These are phyloP conservation scores for Phytophthora hybrid DNA, from an alignment of 352 stramenopile genomes.

Conservation along the genomic window DNA sequence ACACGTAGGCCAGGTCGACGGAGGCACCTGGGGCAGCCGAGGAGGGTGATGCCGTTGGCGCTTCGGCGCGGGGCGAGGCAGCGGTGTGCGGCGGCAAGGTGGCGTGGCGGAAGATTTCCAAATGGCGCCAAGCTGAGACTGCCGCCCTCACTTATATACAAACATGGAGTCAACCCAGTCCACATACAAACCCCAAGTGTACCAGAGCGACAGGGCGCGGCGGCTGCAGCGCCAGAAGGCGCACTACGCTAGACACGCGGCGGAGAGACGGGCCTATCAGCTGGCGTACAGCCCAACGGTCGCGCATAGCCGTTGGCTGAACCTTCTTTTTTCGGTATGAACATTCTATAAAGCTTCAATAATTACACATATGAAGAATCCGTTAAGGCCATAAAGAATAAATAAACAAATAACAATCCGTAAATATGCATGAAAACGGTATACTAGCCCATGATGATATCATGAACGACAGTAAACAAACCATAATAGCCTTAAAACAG, in stretches of 20 bases:
- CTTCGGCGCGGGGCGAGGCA: too few species aligned
- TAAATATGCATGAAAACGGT: neutral
- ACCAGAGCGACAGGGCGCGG: neutral
- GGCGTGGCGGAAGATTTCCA: neutral
- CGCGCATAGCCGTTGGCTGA: neutral
- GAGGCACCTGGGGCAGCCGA: too few species aligned
- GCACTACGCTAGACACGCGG: neutral
- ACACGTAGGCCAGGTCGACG: too few species aligned
- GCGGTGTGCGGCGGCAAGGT: too few species aligned
- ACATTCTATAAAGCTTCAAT: too few species aligned
- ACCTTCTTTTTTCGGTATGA: neutral
- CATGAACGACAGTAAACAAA: neutral
- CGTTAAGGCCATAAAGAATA: too few species aligned
- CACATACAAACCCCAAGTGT: neutral
- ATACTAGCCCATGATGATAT: neutral
- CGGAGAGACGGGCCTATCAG: neutral
- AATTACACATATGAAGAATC: too few species aligned
- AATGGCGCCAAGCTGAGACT: neutral
- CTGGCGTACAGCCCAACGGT: neutral
- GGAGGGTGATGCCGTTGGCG: too few species aligned
- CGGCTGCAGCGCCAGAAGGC: neutral
- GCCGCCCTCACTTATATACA: neutral
- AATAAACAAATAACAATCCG: neutral
- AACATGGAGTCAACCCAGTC: neutral
- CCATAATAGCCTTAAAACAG: neutral